phyloP scores from a whole-genome alignment of 768 basidiomycete genomes.

The Amanita pseudoporphyria region DNA sequence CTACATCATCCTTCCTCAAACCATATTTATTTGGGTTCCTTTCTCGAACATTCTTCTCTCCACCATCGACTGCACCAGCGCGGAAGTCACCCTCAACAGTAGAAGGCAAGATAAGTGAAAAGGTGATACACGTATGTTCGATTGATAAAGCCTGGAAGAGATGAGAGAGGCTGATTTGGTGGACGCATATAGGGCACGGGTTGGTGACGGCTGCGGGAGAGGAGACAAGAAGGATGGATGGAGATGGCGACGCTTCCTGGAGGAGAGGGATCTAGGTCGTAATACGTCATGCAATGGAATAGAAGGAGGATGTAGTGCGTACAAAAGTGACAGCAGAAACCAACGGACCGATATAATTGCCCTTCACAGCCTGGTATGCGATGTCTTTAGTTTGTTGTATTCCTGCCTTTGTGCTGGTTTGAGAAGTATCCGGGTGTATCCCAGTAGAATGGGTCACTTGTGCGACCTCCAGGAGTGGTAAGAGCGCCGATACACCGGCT shows the following conservation, averaged over 20 bases:
- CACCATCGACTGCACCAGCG: constrained; percentile 64
- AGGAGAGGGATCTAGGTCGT: constrained; percentile 64
- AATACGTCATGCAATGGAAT: neutral
- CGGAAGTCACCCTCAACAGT: constrained; percentile 76
- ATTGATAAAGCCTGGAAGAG: constrained; percentile 73
- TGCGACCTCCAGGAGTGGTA: constrained; percentile 64
- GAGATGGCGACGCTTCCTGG: constrained; percentile 47
- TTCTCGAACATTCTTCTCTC: constrained; percentile 26
- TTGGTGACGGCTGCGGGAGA: constrained; percentile 74
- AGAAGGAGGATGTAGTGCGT: constrained; percentile 16
- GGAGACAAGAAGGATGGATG: constrained; percentile 72
- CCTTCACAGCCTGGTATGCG: constrained; percentile 43
- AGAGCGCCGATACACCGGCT: constrained; percentile 79
- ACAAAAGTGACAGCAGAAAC: constrained; percentile 67
- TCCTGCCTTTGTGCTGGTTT: constrained; percentile 40
- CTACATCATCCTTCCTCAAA: constrained; percentile 51
- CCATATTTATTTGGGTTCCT: constrained; percentile 47
- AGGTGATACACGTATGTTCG: constrained; percentile 63
- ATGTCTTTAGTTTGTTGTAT: constrained; percentile 50
- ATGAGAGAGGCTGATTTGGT: constrained; percentile 74
- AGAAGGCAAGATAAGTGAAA: constrained; percentile 52
- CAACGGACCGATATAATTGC: constrained; percentile 66
- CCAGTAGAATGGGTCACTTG: constrained; percentile 30
- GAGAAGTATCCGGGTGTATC: constrained; percentile 17
- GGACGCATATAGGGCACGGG: constrained; percentile 73